A percentile compares a stretch with the other conserved stretches of the same genome.
phyloP scores from a whole-genome alignment of 169 alveolate species.

The Cystoisospora suis region DNA sequence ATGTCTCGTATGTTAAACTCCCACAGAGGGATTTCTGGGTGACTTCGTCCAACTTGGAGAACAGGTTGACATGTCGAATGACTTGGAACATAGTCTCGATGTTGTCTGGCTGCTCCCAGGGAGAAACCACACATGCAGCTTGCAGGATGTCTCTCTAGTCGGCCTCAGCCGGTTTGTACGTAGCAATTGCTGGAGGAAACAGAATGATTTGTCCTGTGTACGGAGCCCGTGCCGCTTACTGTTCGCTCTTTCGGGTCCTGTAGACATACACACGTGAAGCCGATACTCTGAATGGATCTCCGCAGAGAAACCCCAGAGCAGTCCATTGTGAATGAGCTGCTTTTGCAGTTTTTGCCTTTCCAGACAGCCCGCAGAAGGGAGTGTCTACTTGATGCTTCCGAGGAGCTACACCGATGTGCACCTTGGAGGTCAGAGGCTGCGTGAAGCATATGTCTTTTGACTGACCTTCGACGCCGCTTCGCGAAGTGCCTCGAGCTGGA shows the following conservation, averaged over 20 bases:
- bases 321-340: too few relatives aligned
- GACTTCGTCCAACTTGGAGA: slow-evolving; percentile 34
- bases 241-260: slow-evolving; percentile 18
- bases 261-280: neutral
- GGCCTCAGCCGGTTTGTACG: neutral
- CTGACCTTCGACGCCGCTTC: slow-evolving; percentile 32
- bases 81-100: neutral
- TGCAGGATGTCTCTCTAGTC: neutral
- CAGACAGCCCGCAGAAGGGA: too few relatives aligned
- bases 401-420: too few relatives aligned
- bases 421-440: too few relatives aligned
- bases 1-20: slow-evolving; percentile 28
- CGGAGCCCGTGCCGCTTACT: too few relatives aligned
- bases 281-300: too few relatives aligned
- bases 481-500: slow-evolving; percentile 45
- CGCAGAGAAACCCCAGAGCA: too few relatives aligned
- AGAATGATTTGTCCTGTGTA: too few relatives aligned
- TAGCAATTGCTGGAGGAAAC: neutral
- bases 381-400: too few relatives aligned
- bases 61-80: neutral
- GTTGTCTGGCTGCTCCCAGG: neutral
- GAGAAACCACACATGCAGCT: neutral
- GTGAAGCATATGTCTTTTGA: too few relatives aligned
- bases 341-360: too few relatives aligned
- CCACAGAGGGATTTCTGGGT: slow-evolving; percentile 1